Conservation (phyloP, 1,284 basidiomycete genomes). For the Coniferiporia weirii region DNA sequence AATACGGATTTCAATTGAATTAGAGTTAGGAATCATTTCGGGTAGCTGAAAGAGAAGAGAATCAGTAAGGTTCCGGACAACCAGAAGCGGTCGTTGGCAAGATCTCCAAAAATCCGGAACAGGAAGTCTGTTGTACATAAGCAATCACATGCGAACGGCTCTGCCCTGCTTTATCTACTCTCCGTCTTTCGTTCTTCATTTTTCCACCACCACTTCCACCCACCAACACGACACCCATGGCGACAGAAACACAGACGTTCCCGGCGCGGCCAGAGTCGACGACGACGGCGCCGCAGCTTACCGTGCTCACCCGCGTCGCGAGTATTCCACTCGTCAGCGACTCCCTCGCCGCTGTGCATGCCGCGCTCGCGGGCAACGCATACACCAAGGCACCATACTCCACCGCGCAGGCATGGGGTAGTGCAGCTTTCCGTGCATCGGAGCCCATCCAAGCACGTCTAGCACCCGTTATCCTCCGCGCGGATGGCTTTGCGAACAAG, state of each 20-base stretch:
- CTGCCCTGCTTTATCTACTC: too few species aligned
- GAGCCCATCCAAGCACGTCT: conserved; percentile 60
- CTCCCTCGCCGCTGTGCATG: conserved; percentile 53
- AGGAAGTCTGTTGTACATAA: too few species aligned
- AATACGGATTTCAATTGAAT: too few species aligned
- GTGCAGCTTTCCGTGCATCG: conserved; percentile 53
- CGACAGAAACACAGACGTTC: conserved; percentile 35
- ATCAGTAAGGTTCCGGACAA: too few species aligned
- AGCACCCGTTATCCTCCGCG: conserved; percentile 57
- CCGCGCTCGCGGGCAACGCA: conserved; percentile 50
- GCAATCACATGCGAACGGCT: too few species aligned
- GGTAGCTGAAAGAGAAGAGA: too few species aligned
- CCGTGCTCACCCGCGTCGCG: conserved; percentile 53
- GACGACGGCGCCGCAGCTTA: conserved; percentile 45
- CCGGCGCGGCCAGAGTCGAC: conserved; percentile 25
- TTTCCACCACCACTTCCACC: background rate
- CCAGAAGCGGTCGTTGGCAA: too few species aligned
- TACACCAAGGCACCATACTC: conserved; percentile 60
- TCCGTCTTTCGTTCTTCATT: too few species aligned
- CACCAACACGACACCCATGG: conserved; percentile 28
- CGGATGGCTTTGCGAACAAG: conserved; percentile 63
- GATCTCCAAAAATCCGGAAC: too few species aligned
- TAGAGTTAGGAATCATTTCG: too few species aligned
- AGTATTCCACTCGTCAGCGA: conserved; percentile 67
- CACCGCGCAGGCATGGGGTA: conserved; percentile 54